Percentiles rank a stretch among this genome's conserved stretches.
phyloP scores from a whole-genome alignment of 2,329 filamentous ascomycete genomes.

The Botrytis fragariae region DNA sequence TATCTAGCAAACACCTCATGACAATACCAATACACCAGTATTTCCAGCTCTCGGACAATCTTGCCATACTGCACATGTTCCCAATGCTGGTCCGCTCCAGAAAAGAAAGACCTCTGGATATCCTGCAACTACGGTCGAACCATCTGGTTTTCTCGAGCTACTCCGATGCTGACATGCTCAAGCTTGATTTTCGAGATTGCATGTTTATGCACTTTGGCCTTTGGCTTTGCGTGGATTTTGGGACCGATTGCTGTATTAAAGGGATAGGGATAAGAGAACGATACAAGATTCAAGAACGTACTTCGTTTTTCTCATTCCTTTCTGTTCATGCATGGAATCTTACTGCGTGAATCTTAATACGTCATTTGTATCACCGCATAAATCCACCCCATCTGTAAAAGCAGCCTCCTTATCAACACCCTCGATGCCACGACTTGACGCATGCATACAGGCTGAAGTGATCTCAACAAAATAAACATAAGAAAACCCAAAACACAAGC shows the following conservation, averaged over 20 bases:
- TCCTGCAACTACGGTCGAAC: background rate
- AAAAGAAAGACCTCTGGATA: background rate
- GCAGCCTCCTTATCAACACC: background rate
- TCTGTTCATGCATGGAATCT: background rate
- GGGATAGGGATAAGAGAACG: background rate
- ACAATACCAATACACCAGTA: background rate
- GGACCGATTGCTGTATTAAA: background rate
- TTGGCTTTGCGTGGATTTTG: background rate
- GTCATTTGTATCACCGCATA: background rate
- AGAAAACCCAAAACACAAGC: background rate
- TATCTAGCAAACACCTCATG: background rate
- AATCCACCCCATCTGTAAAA: background rate
- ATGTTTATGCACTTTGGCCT: background rate
- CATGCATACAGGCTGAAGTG: background rate
- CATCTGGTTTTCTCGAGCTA: background rate
- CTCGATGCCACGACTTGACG: background rate
- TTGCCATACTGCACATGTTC: background rate
- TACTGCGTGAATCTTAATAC: background rate
- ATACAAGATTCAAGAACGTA: background rate
- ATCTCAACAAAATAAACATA: background rate
- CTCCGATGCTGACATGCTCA: background rate
- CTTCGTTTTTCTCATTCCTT: background rate
- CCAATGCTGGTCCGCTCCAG: background rate
- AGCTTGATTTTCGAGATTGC: background rate
- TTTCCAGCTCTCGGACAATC: background rate